Evolutionary conservation across 1,284 basidiomycete genomes (phyloP).

Genomic region (Pseudozyma sp.): DNA sequence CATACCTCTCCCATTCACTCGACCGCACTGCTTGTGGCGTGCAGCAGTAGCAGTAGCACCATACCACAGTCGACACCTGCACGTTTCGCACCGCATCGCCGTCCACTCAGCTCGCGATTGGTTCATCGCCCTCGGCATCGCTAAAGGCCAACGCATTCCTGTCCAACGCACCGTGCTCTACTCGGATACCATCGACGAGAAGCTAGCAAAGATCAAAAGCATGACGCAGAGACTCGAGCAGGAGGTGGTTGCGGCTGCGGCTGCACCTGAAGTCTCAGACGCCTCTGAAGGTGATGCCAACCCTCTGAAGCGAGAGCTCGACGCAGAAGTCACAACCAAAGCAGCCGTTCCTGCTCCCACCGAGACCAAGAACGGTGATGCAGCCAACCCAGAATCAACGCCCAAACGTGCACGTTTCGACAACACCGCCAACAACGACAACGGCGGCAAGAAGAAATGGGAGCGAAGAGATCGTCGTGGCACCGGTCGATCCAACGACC

Average conservation of each 20-base stretch:
- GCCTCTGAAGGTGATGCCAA: neutral
- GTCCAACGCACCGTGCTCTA: conserved; percentile 27
- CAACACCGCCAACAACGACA: neutral
- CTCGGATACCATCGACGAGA: conserved; percentile 32
- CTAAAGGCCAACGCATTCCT: conserved; percentile 33
- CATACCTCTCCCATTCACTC: neutral
- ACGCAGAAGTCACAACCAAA: conserved; percentile 1
- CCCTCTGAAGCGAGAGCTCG: conserved; percentile 21
- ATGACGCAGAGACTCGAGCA: conserved; percentile 30
- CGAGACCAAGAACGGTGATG: neutral
- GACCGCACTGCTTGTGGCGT: conserved; percentile 1
- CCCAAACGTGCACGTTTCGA: conserved; percentile 37
- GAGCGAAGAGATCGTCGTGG: conserved; percentile 43
- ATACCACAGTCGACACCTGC: neutral
- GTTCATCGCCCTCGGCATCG: conserved; percentile 34
- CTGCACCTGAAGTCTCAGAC: neutral
- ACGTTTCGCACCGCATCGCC: conserved; percentile 7
- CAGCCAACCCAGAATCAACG: neutral
- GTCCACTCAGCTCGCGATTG: conserved; percentile 10
- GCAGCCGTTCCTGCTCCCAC: neutral
- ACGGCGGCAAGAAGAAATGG: conserved; percentile 23
- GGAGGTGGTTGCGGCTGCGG: conserved; percentile 14
- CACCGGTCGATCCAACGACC: conserved; percentile 14
- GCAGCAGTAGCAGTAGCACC: conserved; percentile 2
- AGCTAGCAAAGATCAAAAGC: conserved; percentile 23